Percentiles rank a stretch among this genome's conserved stretches.
Conservation (phyloP, 768 basidiomycete genomes). For the Sutorius australiensis region DNA sequence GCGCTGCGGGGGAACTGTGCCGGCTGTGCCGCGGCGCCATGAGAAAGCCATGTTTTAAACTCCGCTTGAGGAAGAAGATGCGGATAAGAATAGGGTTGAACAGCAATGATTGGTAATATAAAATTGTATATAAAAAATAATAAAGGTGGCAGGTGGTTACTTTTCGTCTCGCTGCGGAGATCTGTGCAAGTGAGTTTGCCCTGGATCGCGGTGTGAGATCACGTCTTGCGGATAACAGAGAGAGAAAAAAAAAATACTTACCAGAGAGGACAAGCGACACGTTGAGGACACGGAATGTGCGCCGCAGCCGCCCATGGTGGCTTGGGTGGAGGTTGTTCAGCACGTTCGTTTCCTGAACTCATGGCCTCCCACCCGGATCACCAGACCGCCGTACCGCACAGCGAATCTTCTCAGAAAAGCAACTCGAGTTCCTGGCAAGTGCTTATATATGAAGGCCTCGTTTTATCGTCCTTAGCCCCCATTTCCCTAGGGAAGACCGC, state of each 20-base stretch:
- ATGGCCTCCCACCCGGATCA: constrained; percentile 33
- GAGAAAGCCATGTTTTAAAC: constrained; percentile 21
- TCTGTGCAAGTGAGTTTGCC: background rate
- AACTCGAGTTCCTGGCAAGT: constrained; percentile 29
- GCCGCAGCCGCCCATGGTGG: constrained; percentile 3
- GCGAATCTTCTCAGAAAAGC: constrained; percentile 23
- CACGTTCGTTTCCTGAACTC: constrained; percentile 20
- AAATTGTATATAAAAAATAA: constrained; percentile 13
- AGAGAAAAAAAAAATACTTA: background rate
- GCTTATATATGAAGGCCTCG: constrained; percentile 18
- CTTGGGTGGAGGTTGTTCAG: constrained; percentile 4
- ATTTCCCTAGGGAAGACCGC: constrained; percentile 27
- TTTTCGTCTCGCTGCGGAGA: constrained; percentile 9
- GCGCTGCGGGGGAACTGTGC: constrained; percentile 9
- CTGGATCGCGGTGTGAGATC: constrained; percentile 18
- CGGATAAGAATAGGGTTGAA: constrained; percentile 7
- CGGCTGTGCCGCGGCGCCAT: constrained; percentile 29
- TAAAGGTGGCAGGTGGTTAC: no score
- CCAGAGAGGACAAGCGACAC: background rate
- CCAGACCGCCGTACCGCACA: constrained; percentile 25
- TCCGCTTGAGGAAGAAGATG: constrained; percentile 23
- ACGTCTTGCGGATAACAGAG: background rate
- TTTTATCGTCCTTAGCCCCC: constrained; percentile 13
- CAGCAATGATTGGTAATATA: constrained; percentile 12
- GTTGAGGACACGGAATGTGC: constrained; percentile 15